These are phyloP conservation scores for Ustilago hordei DNA, from an alignment of 1,284 basidiomycete genomes.

Conservation along the genomic window DNA sequence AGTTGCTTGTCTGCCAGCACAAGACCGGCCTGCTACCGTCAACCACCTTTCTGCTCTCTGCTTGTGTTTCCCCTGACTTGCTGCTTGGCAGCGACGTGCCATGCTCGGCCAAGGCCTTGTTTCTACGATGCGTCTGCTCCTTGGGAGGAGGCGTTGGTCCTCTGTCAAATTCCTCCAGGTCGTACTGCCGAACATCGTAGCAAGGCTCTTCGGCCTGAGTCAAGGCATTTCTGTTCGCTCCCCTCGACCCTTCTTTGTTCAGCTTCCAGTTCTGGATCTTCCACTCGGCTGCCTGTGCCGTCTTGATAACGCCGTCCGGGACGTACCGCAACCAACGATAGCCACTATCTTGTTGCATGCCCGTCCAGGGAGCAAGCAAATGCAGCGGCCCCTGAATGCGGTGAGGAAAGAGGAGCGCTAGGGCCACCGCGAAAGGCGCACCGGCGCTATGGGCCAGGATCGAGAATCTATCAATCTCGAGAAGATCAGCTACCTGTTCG, in stretches of 20 bases:
- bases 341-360: conserved; percentile 81
- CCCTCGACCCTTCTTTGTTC: conserved; percentile 74
- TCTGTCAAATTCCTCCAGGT: not conserved
- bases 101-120: not conserved
- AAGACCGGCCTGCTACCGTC: conserved; percentile 13
- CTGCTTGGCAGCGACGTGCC: not conserved
- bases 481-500: conserved; percentile 84
- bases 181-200: not conserved
- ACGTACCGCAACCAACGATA: conserved; percentile 98
- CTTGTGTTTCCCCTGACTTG: not conserved
- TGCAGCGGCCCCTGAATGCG: conserved; percentile 87
- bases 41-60: not conserved
- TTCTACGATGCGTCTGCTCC: not conserved
- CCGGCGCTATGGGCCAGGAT: conserved; percentile 97
- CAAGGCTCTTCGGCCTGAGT: conserved; percentile 5
- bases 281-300: conserved; percentile 97
- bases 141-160: conserved; percentile 6
- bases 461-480: conserved; percentile 83
- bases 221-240: conserved; percentile 2
- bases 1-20: not conserved
- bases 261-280: conserved; percentile 95
- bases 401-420: conserved; percentile 79
- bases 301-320: conserved; percentile 90
- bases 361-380: conserved; percentile 95
- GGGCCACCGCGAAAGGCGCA: conserved; percentile 90